A percentile compares a stretch with the other conserved stretches of the same genome.
Conservation (phyloP, 129 eudicot species). For the Oenanthe sinensis region DNA sequence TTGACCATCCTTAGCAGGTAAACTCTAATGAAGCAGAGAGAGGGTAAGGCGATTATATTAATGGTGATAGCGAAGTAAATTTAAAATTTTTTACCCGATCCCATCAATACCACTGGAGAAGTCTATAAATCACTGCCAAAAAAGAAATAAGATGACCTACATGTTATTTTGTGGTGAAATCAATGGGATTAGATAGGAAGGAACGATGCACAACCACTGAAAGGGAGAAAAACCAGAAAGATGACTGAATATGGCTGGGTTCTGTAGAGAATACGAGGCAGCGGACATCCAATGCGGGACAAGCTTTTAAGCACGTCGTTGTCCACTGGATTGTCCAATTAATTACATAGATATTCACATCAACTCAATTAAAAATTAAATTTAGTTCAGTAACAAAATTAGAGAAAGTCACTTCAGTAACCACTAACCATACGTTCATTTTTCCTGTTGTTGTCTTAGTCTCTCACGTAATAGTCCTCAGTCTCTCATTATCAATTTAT, state of each 20-base stretch:
- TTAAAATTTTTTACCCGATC: not conserved
- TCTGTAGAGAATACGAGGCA: not conserved
- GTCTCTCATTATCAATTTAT: not conserved
- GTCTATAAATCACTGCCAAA: no score
- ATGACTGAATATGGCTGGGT: not conserved
- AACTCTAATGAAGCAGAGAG: no score
- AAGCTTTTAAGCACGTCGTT: not conserved
- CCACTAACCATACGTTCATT: not conserved
- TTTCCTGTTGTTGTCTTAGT: not conserved
- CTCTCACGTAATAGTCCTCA: not conserved
- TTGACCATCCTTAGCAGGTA: no score
- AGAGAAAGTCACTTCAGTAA: not conserved
- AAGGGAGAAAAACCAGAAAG: not conserved
- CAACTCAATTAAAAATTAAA: not conserved
- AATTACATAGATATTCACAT: not conserved
- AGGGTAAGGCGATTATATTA: no score
- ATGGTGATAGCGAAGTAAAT: not conserved
- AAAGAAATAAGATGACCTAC: not conserved
- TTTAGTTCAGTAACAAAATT: not conserved
- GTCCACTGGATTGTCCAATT: not conserved
- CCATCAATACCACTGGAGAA: not conserved
- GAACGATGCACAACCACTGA: not conserved
- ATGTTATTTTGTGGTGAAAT: not conserved
- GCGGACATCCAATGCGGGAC: no score
- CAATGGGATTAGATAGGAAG: not conserved